Percentiles rank a stretch among this genome's conserved stretches.
Evolutionary conservation across 192 early-diverging fungal genomes (phyloP).

Genomic region (Backusella mclennaniae): DNA sequence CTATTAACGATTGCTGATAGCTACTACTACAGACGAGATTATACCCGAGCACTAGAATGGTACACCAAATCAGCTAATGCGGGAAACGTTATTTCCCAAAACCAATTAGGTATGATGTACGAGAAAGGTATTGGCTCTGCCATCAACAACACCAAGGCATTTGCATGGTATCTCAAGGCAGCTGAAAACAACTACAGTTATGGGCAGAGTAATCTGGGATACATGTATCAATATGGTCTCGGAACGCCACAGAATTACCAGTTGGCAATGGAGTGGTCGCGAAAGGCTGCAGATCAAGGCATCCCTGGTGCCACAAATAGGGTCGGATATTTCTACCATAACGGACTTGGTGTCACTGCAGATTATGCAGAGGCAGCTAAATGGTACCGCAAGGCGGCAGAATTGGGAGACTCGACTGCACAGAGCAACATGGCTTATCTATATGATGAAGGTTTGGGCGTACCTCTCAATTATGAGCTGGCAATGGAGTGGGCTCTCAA

Average conservation of each 20-base stretch:
- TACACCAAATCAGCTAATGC: constrained; percentile 40
- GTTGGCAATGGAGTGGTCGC: constrained; percentile 47
- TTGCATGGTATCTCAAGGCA: constrained; percentile 63
- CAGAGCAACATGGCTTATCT: constrained; percentile 70
- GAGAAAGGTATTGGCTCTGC: background rate
- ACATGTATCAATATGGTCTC: constrained; percentile 71
- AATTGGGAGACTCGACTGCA: constrained; percentile 51
- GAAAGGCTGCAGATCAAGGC: constrained; percentile 44
- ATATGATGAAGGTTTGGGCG: constrained; percentile 77
- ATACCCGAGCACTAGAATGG: background rate
- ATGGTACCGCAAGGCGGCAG: constrained; percentile 54
- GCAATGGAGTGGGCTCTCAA: background rate
- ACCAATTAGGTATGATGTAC: background rate
- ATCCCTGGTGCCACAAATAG: constrained; percentile 55
- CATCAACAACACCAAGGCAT: constrained; percentile 52
- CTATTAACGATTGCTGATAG: background rate
- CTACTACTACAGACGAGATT: background rate
- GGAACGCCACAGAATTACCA: constrained; percentile 31
- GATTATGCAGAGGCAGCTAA: constrained; percentile 49
- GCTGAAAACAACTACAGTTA: constrained; percentile 70
- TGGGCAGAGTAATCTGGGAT: constrained; percentile 83
- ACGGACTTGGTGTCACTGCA: constrained; percentile 50
- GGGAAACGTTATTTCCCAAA: constrained; percentile 53
- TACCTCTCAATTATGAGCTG: constrained; percentile 13
- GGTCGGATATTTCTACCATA: constrained; percentile 56